A percentile compares a stretch with the other conserved stretches of the same genome.
phyloP scores from a whole-genome alignment of 1,284 basidiomycete genomes.

The Moesziomyces globuligerus region DNA sequence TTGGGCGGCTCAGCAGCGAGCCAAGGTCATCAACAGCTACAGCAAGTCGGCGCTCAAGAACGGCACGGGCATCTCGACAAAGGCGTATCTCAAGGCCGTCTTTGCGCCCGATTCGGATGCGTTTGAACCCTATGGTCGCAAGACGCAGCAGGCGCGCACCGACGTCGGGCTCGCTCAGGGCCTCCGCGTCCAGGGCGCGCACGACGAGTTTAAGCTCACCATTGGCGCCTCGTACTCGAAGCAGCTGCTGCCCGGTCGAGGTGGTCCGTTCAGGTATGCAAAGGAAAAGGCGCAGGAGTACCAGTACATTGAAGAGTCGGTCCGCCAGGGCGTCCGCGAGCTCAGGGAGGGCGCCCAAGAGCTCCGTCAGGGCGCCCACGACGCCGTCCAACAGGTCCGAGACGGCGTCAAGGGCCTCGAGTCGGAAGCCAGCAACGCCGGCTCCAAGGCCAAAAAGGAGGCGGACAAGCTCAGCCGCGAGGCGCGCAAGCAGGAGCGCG shows the following conservation, averaged over 20 bases:
- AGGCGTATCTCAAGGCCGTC: constrained; percentile 69
- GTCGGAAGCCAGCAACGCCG: constrained; percentile 48
- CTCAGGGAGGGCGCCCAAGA: constrained; percentile 25
- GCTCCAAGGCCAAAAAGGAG: constrained; percentile 56
- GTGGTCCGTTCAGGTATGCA: constrained; percentile 57
- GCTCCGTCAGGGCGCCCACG: constrained; percentile 29
- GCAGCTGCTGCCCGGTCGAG: constrained; percentile 68
- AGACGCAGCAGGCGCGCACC: constrained; percentile 62
- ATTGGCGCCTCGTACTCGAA: constrained; percentile 69
- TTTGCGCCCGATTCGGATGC: constrained; percentile 64
- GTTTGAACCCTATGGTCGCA: constrained; percentile 66
- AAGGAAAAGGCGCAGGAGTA: constrained; percentile 67
- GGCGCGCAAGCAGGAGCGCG: constrained; percentile 64
- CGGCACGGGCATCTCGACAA: constrained; percentile 67
- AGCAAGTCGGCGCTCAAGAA: constrained; percentile 25
- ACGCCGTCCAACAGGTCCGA: constrained; percentile 42
- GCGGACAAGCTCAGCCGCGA: constrained; percentile 51
- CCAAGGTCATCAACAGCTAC: constrained; percentile 69
- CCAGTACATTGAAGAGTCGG: constrained; percentile 53
- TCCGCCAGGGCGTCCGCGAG: constrained; percentile 26
- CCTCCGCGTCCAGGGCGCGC: constrained; percentile 62
- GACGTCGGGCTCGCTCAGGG: constrained; percentile 42
- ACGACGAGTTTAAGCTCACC: constrained; percentile 69
- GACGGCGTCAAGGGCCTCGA: constrained; percentile 30
- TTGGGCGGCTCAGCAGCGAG: constrained; percentile 69